Conservation (phyloP, 2,329 filamentous ascomycete species). For the Colletotrichum sp. region DNA sequence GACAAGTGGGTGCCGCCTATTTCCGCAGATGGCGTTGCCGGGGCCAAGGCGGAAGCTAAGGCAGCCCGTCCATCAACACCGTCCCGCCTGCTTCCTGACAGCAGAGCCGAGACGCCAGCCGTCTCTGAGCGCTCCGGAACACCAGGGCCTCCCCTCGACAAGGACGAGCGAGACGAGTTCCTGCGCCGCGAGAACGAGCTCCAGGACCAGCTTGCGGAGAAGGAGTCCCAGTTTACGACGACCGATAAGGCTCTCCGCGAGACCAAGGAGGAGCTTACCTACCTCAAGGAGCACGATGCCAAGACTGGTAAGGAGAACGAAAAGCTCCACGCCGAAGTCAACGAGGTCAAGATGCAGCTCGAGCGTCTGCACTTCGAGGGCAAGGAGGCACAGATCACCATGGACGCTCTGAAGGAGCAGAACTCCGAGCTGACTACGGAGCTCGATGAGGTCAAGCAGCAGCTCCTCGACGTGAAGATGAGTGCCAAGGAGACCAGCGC, state of each 20-base stretch:
- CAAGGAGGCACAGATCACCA: slow-evolving; percentile 96
- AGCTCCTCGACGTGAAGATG: slow-evolving; percentile 95
- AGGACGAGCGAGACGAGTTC: slow-evolving; percentile 97
- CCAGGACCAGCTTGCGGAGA: slow-evolving; percentile 94
- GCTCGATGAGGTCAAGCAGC: slow-evolving; percentile 94
- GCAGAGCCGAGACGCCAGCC: slow-evolving; percentile 65
- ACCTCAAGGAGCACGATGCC: slow-evolving; percentile 84
- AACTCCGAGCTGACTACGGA: slow-evolving; percentile 92
- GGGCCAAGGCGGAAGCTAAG: slow-evolving; percentile 45
- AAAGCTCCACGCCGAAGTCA: slow-evolving; percentile 81
- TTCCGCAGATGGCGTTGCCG: slow-evolving; percentile 53
- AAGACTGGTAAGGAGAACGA: slow-evolving; percentile 91
- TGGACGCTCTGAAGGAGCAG: slow-evolving; percentile 96
- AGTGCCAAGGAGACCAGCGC: slow-evolving; percentile 92
- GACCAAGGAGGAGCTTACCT: slow-evolving; percentile 83
- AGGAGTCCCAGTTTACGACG: slow-evolving; percentile 79
- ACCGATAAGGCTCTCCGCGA: slow-evolving; percentile 83
- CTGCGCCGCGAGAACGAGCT: slow-evolving; percentile 93
- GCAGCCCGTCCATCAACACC: slow-evolving; percentile 58
- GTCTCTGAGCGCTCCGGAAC: slow-evolving; percentile 85
- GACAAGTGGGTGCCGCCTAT: slow-evolving; percentile 83
- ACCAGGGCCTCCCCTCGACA: slow-evolving; percentile 86
- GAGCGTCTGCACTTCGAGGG: slow-evolving; percentile 95
- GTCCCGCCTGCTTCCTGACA: slow-evolving; percentile 57
- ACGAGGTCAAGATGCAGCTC: slow-evolving; percentile 94